Conservation (phyloP, 2,329 filamentous ascomycete genomes). For the Colletotrichum incanum region DNA sequence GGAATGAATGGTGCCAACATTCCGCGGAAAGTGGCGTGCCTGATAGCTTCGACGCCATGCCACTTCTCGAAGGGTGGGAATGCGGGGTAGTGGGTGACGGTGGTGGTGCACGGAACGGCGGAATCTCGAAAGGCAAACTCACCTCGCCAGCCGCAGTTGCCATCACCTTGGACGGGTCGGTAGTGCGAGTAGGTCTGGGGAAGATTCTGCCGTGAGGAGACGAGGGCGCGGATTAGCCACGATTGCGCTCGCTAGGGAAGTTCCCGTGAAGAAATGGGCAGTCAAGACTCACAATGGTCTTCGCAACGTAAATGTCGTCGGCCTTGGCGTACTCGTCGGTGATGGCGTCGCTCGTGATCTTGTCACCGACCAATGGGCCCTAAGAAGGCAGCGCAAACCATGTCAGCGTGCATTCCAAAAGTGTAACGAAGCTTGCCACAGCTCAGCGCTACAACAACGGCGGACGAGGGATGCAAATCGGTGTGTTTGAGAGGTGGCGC, state of each 20-base stretch:
- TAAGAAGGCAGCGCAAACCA: slow-evolving; percentile 58
- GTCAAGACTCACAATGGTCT: slow-evolving; percentile 80
- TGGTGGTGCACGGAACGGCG: slow-evolving; percentile 5
- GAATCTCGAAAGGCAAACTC: slow-evolving; percentile 56
- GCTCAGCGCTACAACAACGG: not conserved
- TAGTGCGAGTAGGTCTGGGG: slow-evolving; percentile 90
- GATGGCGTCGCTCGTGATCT: slow-evolving; percentile 83
- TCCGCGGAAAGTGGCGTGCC: slow-evolving; percentile 6
- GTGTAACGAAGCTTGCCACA: no score
- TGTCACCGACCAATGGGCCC: slow-evolving; percentile 88
- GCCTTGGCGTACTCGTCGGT: slow-evolving; percentile 90
- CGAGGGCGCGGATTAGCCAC: slow-evolving; percentile 2
- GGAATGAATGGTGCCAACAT: not conserved
- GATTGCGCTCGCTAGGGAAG: slow-evolving; percentile 25
- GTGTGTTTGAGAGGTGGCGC: not conserved
- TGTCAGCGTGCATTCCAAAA: not conserved
- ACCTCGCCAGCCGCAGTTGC: slow-evolving; percentile 99
- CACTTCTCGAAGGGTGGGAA: slow-evolving; percentile 29
- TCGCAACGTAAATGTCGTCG: slow-evolving; percentile 86
- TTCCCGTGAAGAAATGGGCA: not conserved
- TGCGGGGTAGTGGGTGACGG: slow-evolving; percentile 40
- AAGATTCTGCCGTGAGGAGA: slow-evolving; percentile 71
- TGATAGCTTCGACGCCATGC: not conserved
- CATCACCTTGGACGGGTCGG: slow-evolving; percentile 90
- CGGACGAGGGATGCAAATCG: not conserved